Evolutionary conservation across 805 yeast genomes (phyloP), one percentile per base, ranked within the genome.

Genomic region (Wickerhamomyces xylosicus): DNA sequence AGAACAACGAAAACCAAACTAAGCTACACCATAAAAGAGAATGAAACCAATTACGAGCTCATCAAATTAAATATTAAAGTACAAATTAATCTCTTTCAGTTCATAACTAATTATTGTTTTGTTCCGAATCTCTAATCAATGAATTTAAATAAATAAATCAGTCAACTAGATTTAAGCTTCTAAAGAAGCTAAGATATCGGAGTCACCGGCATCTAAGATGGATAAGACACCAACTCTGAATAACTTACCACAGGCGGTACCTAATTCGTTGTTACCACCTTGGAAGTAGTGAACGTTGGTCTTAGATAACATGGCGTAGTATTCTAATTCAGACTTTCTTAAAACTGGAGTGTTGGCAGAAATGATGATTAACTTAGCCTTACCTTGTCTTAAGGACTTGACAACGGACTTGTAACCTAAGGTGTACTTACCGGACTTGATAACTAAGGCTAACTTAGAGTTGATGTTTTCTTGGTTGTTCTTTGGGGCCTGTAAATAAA

Each of bases 221-320:
- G 97, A 76, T 63, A 92, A 75, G 64, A 89, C 90, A 78, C 97
- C 97, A 61, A 92, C 97, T 78, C 97, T 86, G 96, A 92, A 92
- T 65, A 92, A 86, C 74, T 85, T 90, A 89, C 99, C 99, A 76
- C 96, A 90, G 60, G 96, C 95, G 61, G 99, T 92, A 79, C 97
- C 97, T 66, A 90, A 85, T 77, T 90, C 97, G 76, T 90, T 90
- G 96, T 90, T 90, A 72, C 95, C 95, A 79, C 97, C 97, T 74
- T 82, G 92, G 95, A 89, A 92, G 89, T 89, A 94, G 92, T 90
- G 89, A 52, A 72, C 74, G 64, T 77, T 78, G 68, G 96, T 85
- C 85, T 89, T 90, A 69, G 97, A 84, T 70, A 92, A 83, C 98
- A 92, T 90, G 65, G 97, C 97, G 86, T 92, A 92, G 83, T 92